phyloP scores from a whole-genome alignment of 129 eudicot species.

The Scalesia atractyloides region DNA sequence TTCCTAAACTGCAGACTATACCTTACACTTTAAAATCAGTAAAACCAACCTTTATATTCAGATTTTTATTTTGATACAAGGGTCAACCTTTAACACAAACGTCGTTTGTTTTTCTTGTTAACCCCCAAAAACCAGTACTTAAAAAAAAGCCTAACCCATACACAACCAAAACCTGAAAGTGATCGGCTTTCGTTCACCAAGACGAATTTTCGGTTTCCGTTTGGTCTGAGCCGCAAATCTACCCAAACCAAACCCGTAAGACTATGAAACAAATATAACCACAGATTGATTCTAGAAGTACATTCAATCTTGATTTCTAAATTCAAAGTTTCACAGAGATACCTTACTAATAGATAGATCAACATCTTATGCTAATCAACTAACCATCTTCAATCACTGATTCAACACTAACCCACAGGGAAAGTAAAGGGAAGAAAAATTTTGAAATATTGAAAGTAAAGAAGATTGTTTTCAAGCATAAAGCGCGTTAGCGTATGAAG shows the following conservation, averaged over 20 bases:
- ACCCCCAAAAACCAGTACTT: no score
- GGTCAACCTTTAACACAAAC: no score
- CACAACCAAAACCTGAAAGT: no score
- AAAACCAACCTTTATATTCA: no score
- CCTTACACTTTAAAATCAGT: no score
- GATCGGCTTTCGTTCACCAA: no score
- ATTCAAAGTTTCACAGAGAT: slow-evolving; percentile 12
- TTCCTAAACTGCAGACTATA: no score
- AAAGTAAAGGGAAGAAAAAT: neutral
- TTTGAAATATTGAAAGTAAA: neutral
- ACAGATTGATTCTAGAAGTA: slow-evolving; percentile 15
- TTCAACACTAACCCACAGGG: slow-evolving; percentile 5
- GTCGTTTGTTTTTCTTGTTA: no score
- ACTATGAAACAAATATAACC: slow-evolving; percentile 8
- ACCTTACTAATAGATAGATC: slow-evolving; percentile 16
- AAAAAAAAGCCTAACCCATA: no score
- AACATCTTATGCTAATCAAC: slow-evolving; percentile 20
- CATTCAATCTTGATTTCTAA: slow-evolving; percentile 23
- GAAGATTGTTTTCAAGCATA: slow-evolving; percentile 19
- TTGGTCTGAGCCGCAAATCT: no score
- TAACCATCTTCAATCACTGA: slow-evolving; percentile 1
- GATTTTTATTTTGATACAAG: no score
- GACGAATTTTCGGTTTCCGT: no score
- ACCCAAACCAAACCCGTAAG: neutral
- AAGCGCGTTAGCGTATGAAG: slow-evolving; percentile 13